phyloP scores from a whole-genome alignment of 2,329 filamentous ascomycete species.

The Diaporthe vexans region DNA sequence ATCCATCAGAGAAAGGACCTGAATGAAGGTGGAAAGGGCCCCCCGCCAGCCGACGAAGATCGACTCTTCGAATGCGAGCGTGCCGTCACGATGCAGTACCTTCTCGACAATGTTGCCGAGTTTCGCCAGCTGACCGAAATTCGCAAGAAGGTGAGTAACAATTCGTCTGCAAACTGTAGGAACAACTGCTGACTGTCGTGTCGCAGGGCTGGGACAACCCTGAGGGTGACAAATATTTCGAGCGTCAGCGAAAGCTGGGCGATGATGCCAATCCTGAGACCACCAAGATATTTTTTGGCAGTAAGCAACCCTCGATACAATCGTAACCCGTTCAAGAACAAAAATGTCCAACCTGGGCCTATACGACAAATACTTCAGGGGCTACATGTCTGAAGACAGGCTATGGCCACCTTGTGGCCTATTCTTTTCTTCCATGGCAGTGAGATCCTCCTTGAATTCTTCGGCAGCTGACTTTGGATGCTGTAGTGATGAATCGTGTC shows the following conservation, averaged over 20 bases:
- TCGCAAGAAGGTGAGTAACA: constrained; percentile 20
- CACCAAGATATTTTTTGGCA: constrained; percentile 51
- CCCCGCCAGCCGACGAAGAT: constrained; percentile 13
- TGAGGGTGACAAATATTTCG: constrained; percentile 59
- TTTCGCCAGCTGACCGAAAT: constrained; percentile 29
- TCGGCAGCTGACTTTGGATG: no score
- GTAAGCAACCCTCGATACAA: no score
- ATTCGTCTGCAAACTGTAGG: background rate
- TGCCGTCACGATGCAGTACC: constrained; percentile 22
- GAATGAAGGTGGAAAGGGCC: background rate
- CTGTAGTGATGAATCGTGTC: constrained; percentile 55
- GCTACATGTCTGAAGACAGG: no score
- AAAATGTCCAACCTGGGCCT: no score
- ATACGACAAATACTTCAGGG: no score
- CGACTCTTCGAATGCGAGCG: constrained; percentile 29
- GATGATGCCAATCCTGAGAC: constrained; percentile 50
- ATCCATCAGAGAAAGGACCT: background rate
- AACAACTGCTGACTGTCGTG: background rate
- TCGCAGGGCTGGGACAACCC: constrained; percentile 60
- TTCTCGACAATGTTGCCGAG: constrained; percentile 30
- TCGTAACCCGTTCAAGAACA: no score
- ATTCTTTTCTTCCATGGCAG: no score
- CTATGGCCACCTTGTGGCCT: no score
- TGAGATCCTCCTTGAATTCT: no score
- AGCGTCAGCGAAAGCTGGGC: constrained; percentile 53